Evolutionary conservation across 2,329 filamentous ascomycete species (phyloP).

Genomic region (Leptodontidium sp.): DNA sequence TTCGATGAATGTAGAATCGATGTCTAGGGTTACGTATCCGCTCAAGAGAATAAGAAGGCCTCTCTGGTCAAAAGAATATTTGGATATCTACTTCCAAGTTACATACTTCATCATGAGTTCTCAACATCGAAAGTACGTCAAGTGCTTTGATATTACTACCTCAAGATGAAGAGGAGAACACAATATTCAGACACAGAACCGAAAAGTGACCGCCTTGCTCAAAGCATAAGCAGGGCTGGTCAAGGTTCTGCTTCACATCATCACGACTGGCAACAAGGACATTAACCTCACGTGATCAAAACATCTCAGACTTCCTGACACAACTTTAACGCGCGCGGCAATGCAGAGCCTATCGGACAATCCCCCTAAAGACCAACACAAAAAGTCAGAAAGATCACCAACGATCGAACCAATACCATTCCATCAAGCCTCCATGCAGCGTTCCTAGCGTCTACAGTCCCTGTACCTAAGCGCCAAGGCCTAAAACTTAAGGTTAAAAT

Average conservation of each 20-base stretch:
- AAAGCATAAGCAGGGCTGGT: neutral
- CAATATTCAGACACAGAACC: neutral
- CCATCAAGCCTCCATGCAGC: neutral
- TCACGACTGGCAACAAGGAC: neutral
- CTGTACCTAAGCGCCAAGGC: constrained; percentile 2
- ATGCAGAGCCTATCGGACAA: neutral
- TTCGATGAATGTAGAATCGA: too few relatives aligned
- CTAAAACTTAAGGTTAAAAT: constrained; percentile 7
- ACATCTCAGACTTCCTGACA: neutral
- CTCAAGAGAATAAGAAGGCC: too few relatives aligned
- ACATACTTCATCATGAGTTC: too few relatives aligned
- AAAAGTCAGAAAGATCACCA: too few relatives aligned
- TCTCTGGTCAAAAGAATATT: too few relatives aligned
- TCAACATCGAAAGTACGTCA: too few relatives aligned
- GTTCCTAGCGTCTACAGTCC: neutral
- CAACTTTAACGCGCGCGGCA: neutral
- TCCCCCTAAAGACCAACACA: neutral
- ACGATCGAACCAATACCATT: neutral
- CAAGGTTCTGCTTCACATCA: neutral
- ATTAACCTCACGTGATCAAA: neutral
- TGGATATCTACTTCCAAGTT: too few relatives aligned
- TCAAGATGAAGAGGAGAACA: too few relatives aligned
- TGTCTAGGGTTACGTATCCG: too few relatives aligned
- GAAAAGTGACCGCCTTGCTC: neutral
- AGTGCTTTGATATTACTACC: too few relatives aligned